phyloP scores from a whole-genome alignment of 352 stramenopile species.

The Phytopythium chamaehyphon region DNA sequence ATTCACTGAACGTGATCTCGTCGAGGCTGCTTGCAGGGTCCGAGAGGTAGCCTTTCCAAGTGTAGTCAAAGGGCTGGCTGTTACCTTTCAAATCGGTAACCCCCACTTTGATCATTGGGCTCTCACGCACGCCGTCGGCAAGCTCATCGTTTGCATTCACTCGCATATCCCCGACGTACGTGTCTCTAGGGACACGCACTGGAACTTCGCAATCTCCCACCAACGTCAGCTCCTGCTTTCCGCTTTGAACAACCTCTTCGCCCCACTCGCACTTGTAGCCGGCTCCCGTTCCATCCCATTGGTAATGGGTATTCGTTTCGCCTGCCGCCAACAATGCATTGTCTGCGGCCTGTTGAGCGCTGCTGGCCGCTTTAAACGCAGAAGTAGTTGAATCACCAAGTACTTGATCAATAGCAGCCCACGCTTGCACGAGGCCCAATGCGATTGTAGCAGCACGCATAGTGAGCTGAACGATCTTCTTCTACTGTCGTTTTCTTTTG shows the following conservation, averaged over 20 bases:
- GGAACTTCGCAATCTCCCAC: background rate
- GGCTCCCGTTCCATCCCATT: background rate
- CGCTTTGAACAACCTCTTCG: background rate
- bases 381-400: no score
- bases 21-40: slow-evolving; percentile 7
- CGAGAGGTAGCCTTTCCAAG: slow-evolving; percentile 7
- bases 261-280: slow-evolving; percentile 2
- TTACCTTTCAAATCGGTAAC: background rate
- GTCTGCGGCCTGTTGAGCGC: no score
- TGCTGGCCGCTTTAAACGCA: no score
- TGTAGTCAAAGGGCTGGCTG: background rate
- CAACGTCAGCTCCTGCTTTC: background rate
- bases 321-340: no score
- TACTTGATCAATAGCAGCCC: no score
- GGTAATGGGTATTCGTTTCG: background rate
- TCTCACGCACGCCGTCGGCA: background rate
- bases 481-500: no score
- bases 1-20: slow-evolving; percentile 12
- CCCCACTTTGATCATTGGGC: slow-evolving; percentile 8
- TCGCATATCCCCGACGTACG: slow-evolving; percentile 11
- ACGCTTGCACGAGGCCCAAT: no score
- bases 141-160: slow-evolving; percentile 10
- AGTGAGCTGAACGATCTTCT: no score
- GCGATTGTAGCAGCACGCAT: no score
- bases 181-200: slow-evolving; percentile 8